Evolutionary conservation across 2,329 filamentous ascomycete species (phyloP), one percentile per base, ranked within the genome.

Genomic region (Cladosporium sp.): DNA sequence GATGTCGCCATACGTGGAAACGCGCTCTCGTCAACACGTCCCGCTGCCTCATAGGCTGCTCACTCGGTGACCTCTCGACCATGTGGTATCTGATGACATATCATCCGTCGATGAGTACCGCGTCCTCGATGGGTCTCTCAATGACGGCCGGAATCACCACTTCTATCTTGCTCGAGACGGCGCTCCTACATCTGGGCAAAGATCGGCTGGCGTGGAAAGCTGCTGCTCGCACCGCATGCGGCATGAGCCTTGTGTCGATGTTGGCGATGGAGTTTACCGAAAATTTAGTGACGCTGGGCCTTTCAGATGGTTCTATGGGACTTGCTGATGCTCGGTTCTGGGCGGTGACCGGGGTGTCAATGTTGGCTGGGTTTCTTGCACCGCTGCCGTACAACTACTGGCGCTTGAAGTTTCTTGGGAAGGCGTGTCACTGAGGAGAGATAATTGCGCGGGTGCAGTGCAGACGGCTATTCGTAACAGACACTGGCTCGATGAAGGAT

Each of bases 301-400:
- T 31, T 1, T 35, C 31, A 16, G 42, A 40, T 2, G 28, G 13
- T 9, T 43, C 38, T 1, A 43, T 43, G 40, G 43, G 48, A 4
- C 31, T 37, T 13, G 5, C 40, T 3, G 32, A 43, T 37, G 16
- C 38, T 8, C 13, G 8, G 2, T 50, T 50, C 10, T 50, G 48
- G 48, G 48, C 18, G 2, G 32, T 50, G 13, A 50, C 38, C 13
- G 48, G 28, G 2, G 2, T 43, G 10, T 50, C 48, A 11, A 50
- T 50, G 48, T 6, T 43, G 10, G 48, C 48, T 1, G 48, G 48
- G 11, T 50, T 42, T 6, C 9, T 43, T 16, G 48, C 48, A 18
- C 48, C 48, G 18, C n/a, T 50, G 40, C 48, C 48, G 16, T 50
- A 43, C 16, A 50, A 50, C 18, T 50, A 50, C 32, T 50, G 48